Evolutionary conservation across 1,284 basidiomycete species (phyloP), one percentile per base, ranked within the genome.

Genomic region (Retiboletus flavoniger): DNA sequence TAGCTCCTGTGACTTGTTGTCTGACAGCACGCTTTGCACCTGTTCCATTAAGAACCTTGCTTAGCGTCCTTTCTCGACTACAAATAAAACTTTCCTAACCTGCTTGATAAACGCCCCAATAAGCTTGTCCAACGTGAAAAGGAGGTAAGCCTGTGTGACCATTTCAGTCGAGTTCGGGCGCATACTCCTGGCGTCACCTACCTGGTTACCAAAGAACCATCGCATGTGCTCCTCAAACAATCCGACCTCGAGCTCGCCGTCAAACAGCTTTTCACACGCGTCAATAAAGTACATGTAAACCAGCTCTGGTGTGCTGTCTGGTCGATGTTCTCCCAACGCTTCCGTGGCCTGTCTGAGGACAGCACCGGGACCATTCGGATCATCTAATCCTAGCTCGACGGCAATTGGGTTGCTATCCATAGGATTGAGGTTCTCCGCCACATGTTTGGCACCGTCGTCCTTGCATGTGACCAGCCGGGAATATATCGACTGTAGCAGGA

Each of bases 131-230:
- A 98, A 69, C 1, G 95, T 98, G 69, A 95, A 97, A 65, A 95
- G 76, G 51, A 88, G 81, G 74, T 93, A 96, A 7, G 87, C 88
- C 87, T 91, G 63, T 75, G 55, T 36, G 65, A 54, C 40, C 46
- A 35, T 54, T 49, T 74, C 55, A 57, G 56, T 53, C 17, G 7
- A 17, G 28, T 34, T 21, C 21, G 11, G 5, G 17, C 43, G 24
- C 43, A 28, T 3, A 43, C 59, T 53, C 57, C 53, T 59, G 19
- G 8, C 24, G 40, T 40, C 32, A 43, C 85, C 75, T 63, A 94
- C 95, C 79, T 94, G 91, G 60, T 88, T 95, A 32, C 94, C 93
- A 76, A 96, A 98, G 81, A 99, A 95, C 83, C 92, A 93, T 56
- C 97, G 78, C 80, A 97, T 86, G 63, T 93, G 91, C 70, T 99